Conservation (phyloP, 345 rosid species). For the Sonneratia alba region DNA sequence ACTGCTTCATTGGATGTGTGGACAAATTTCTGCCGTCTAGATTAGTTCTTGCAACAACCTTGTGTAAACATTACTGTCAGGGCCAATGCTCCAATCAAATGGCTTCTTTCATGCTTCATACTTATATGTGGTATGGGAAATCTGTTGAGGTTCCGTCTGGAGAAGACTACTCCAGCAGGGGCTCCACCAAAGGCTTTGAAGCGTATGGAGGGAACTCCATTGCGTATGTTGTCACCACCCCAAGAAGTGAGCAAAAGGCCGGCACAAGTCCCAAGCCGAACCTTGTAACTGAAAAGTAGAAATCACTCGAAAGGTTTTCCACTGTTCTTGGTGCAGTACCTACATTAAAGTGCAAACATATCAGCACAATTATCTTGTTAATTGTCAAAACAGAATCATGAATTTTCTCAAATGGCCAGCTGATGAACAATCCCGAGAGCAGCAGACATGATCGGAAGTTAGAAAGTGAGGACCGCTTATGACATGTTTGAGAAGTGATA, state of each 20-base stretch:
- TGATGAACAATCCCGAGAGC: not conserved
- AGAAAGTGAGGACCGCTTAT: not conserved
- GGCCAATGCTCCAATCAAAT: not conserved
- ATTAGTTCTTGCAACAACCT: not conserved
- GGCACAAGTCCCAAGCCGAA: constrained; percentile 84
- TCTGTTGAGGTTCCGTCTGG: not conserved
- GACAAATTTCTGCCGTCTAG: not conserved
- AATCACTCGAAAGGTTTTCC: constrained; percentile 12
- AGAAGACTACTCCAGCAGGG: constrained; percentile 43
- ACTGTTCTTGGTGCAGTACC: constrained; percentile 35
- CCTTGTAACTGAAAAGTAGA: constrained; percentile 56
- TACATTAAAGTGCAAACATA: constrained; percentile 16
- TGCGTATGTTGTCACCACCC: constrained; percentile 55
- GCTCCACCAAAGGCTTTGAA: constrained; percentile 45
- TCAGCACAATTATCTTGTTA: not conserved
- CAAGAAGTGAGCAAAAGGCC: constrained; percentile 63
- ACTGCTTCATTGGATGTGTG: not conserved
- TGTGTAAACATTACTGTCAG: not conserved
- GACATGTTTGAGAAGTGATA: not conserved
- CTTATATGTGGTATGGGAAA: not conserved
- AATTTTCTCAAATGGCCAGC: not conserved
- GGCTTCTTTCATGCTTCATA: no score
- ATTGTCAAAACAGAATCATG: not conserved
- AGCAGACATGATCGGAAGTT: not conserved
- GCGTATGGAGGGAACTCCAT: constrained; percentile 48